Evolutionary conservation across 768 basidiomycete genomes (phyloP), one percentile per base, ranked within the genome.

Genomic region (Hygrophorus pudorinus): DNA sequence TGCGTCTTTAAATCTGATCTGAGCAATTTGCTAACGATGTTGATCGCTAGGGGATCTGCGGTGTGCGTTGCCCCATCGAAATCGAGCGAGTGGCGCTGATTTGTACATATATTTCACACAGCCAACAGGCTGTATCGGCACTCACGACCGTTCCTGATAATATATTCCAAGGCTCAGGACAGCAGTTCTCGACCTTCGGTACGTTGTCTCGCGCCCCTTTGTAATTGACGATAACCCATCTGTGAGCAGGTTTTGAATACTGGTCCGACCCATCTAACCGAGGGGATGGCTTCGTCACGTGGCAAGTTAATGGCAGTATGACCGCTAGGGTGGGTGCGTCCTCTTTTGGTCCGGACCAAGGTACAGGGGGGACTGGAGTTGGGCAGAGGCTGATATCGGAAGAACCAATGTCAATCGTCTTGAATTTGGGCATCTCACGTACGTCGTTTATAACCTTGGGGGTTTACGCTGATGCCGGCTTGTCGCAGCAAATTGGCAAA

Each of bases 371-470:
- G 1, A 66, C 65, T 7, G 68, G 70, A 16, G 67, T 93, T 8
- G 66, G 69, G 0, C 79, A 81, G 57, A 62, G 91, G 41, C 57
- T 73, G 42, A 69, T 75, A 6, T 68, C 75, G 51, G 70, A 71
- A 60, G 81, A 78, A 56, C 79, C 75, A 13, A 71, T 73, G 72
- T 62, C 65, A 13, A 76, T 83, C 49, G 54, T 82, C 12, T 48
- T 82, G 31, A 83, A 84, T 52, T 59, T 81, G 59, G 80, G 74
- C 4, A 75, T 81, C 2, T 82, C 79, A 7, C 59, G 77, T 70
- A 42, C 30, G 68, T 66, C 5, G 16, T 17, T 50, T 42, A 41
- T n/a, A n/a, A n/a, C n/a, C n/a, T n/a, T n/a, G n/a, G n/a, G n/a
- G n/a, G n/a, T n/a, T n/a, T n/a, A n/a, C n/a, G n/a, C n/a, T n/a